Evolutionary conservation across 2,329 filamentous ascomycete species (phyloP), one percentile per base, ranked within the genome.

Genomic region (Hymenoscyphus scutula): DNA sequence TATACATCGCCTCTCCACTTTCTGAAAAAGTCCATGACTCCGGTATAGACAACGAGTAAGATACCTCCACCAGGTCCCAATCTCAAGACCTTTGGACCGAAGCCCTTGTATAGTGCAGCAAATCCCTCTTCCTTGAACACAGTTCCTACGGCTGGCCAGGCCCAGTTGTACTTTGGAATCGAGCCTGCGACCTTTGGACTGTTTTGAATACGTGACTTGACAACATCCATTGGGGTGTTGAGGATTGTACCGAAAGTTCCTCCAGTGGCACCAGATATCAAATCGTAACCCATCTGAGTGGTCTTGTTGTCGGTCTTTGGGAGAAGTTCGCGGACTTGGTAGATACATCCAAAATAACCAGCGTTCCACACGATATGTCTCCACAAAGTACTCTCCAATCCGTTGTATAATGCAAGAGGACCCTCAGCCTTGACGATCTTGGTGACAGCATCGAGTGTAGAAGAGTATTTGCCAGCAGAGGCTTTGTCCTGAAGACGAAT

Each of bases 181-280:
- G 85, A 82, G 5, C 95, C 95, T n/a, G 89, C 76, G 45, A 96
- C 80, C 82, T 90, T 94, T 69, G 90, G 83, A 61, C 86, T 92
- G 80, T 99, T 99, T 79, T 99, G 95, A 70, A 99, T 99, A 67
- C 95, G 89, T 69, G 91, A 96, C 85, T 99, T 99, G 80, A 98
- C 93, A 23, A 98, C 94, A 74, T 98, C 93, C 86, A 97, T 88
- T 62, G 93, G 92, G 2, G 94, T 98, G 82, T 99, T 99, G 67
- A 98, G 75, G 48, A 97, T 84, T 2, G 94, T 99, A 76, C 95
- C 94, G 59, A 89, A 82, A 5, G 93, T 98, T 65, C 95, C 95
- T 78, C 95, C 95, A 67, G 97, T 78, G 53, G 89, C 84, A 76
- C 95, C 95, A 23, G 92, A 92, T 61, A 96, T 79, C 68, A 99